Conservation (phyloP, 176 grass and related monocot genomes). For the Thalia dealbata region DNA sequence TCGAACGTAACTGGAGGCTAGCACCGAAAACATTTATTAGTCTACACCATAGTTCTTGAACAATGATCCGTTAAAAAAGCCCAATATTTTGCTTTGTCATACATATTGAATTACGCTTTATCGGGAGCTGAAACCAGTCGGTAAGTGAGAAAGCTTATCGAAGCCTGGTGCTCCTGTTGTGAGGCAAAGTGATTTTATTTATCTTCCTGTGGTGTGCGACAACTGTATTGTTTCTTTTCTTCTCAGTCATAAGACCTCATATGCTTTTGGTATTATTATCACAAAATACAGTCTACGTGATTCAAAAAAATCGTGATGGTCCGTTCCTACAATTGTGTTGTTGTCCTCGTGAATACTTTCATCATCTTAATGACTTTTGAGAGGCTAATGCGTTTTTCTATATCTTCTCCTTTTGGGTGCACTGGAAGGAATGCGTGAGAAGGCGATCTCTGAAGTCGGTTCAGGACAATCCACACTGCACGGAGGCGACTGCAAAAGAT, state of each 20-base stretch:
- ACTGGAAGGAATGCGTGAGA: conserved; percentile 66
- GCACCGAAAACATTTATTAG: neutral
- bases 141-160: too few relatives aligned
- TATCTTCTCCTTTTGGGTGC: neutral
- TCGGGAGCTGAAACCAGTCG: too few relatives aligned
- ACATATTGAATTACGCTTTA: too few relatives aligned
- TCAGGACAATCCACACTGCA: conserved; percentile 52
- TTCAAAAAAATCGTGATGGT: neutral
- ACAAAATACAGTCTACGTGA: neutral
- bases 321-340: neutral
- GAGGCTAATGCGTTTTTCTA: neutral
- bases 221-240: neutral
- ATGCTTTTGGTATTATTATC: neutral
- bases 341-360: neutral
- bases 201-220: neutral
- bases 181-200: neutral
- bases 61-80: neutral
- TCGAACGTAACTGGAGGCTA: neutral
- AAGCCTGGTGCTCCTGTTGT: too few relatives aligned
- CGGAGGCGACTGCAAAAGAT: conserved; percentile 60
- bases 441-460: conserved; percentile 61
- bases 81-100: too few relatives aligned
- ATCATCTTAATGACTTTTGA: neutral
- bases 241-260: neutral
- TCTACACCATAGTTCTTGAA: neutral